phyloP scores from a whole-genome alignment of 2,329 filamentous ascomycete genomes.

The Microcyclosporella mali region DNA sequence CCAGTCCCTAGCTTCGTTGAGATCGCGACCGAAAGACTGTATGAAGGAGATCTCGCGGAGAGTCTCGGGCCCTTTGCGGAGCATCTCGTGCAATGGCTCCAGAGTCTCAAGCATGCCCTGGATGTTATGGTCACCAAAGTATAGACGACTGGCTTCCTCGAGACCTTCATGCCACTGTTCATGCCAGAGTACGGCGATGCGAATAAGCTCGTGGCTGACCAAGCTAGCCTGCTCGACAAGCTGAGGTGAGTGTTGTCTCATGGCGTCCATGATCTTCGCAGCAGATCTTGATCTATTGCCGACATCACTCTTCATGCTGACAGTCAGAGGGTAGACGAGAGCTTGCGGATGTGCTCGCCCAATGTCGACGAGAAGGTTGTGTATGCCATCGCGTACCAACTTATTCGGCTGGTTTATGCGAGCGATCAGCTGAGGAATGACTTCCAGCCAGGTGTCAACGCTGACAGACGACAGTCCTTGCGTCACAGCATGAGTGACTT shows the following conservation, averaged over 20 bases:
- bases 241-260: conserved; percentile 87
- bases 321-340: conserved; percentile 91
- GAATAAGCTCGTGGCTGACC: conserved; percentile 92
- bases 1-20: conserved; percentile 93
- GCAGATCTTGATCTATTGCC: conserved; percentile 80
- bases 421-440: conserved; percentile 94
- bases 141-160: conserved; percentile 90
- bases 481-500: conserved; percentile 81
- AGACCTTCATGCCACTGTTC: conserved; percentile 98
- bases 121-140: conserved; percentile 96
- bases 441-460: conserved; percentile 97
- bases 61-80: conserved; percentile 87
- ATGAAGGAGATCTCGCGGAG: conserved; percentile 94
- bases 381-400: conserved; percentile 81
- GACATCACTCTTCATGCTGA: conserved; percentile 94
- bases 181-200: conserved; percentile 95
- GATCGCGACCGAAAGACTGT: conserved; percentile 91
- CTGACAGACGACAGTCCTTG: conserved; percentile 89
- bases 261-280: conserved; percentile 91
- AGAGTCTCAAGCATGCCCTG: conserved; percentile 94
- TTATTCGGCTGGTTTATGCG: conserved; percentile 94
- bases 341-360: conserved; percentile 93
- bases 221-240: conserved; percentile 92
- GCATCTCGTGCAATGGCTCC: conserved; percentile 81
- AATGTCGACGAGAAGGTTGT: conserved; percentile 85